Evolutionary conservation across 2,329 filamentous ascomycete species (phyloP), one percentile per base, ranked within the genome.

Genomic region (Penicillium glabrum): DNA sequence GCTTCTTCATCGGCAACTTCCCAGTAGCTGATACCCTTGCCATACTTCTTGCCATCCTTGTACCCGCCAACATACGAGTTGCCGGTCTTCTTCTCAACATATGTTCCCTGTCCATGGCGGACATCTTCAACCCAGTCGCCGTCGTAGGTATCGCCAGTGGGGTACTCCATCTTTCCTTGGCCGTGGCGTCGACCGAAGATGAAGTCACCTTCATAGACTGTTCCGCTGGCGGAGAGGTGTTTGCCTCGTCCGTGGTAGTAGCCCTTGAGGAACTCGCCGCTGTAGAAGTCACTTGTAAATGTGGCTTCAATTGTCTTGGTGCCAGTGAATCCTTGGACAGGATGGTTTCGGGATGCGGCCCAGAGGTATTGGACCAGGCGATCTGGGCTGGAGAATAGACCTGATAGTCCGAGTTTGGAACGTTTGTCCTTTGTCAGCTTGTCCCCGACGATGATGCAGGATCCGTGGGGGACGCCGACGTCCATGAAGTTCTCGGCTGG

Each of bases 21-120:
- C 79, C 83, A 87, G 61, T 82, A 80, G 54, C 83, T 86, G 37
- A 84, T 80, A n/a, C 85, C 85, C 61, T 83, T 82, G 51, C 85
- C 85, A 61, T 83, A 81, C 41, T 82, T 81, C 70, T 84, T 84
- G 61, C 84, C 83, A 54, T 83, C 78, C 62, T 82, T 79, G 77
- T 84, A 88, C 21, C 82, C 83, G 26, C 85, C 85, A 14, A 82
- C 80, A 61, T 85, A 87, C 43, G 82, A 83, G 66, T 87, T 86
- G 46, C 83, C 83, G 0, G 82, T 86, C 46, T 79, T 75, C 31
- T 76, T 77, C 62, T 86, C 82, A 31, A 83, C 74, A 56, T 82
- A 83, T 1, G 79, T 83, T 29, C 85, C 85, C 24, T 82, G 79
- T 4, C 85, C 85, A 60, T 86, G 80, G 26, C 73, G 75, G 43